Evolutionary conservation across 371 early-diverging fungal species (phyloP).

Genomic region (Furculomyces boomerangus): DNA sequence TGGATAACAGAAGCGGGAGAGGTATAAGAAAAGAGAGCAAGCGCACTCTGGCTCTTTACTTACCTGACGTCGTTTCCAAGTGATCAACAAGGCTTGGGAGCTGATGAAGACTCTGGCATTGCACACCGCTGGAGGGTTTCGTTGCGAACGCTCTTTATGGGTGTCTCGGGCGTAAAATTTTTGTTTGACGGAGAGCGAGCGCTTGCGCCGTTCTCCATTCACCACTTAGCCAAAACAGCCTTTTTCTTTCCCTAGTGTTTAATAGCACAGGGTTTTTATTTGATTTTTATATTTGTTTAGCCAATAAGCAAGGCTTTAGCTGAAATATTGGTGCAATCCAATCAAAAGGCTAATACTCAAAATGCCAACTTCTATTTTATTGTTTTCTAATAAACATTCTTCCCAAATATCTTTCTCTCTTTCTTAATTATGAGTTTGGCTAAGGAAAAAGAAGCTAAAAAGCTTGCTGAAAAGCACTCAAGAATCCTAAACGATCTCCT

Average conservation of each 20-base stretch:
- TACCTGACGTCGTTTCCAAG: not conserved
- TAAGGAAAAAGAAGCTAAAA: slow-evolving; percentile 24
- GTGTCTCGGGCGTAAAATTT: slow-evolving; percentile 1
- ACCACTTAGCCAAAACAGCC: too few species aligned
- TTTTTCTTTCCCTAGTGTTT: too few species aligned
- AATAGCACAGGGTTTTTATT: too few species aligned
- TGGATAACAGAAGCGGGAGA: not conserved
- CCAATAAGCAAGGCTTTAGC: too few species aligned
- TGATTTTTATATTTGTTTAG: too few species aligned
- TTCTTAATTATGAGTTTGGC: slow-evolving; percentile 3
- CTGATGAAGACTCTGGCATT: not conserved
- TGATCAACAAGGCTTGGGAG: not conserved
- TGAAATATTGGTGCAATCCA: too few species aligned
- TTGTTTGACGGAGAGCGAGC: slow-evolving; percentile 1
- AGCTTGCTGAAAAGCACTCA: slow-evolving; percentile 28
- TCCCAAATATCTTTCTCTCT: too few species aligned
- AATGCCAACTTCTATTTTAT: too few species aligned
- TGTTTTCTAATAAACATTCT: too few species aligned
- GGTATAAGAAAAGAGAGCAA: not conserved
- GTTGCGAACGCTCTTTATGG: not conserved
- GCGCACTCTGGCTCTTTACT: not conserved
- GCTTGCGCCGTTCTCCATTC: too few species aligned
- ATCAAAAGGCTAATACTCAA: too few species aligned
- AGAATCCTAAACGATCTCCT: slow-evolving; percentile 47
- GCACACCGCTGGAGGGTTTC: not conserved